A percentile compares a stretch with the other conserved stretches of the same genome.
phyloP scores from a whole-genome alignment of 495 filamentous ascomycete species.

The Penicillium ochrochloron region DNA sequence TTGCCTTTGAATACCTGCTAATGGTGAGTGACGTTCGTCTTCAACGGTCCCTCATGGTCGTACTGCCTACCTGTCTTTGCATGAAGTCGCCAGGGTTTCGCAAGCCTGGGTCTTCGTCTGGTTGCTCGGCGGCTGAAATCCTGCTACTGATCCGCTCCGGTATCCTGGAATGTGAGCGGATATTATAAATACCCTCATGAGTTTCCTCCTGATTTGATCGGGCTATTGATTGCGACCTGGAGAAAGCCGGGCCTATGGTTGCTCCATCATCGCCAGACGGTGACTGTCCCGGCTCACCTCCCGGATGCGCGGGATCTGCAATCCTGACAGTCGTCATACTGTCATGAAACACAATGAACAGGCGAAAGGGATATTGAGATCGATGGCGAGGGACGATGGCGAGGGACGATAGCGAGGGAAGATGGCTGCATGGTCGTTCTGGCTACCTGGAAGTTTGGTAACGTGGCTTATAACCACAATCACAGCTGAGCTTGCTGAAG shows the following conservation, averaged over 20 bases:
- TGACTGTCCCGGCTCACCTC: neutral
- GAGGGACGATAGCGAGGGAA: no score
- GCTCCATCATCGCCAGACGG: neutral
- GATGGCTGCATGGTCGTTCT: no score
- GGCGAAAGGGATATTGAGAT: neutral
- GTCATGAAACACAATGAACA: neutral
- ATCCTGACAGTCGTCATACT: neutral
- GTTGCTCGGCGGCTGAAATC: conserved; percentile 11
- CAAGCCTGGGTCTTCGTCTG: conserved; percentile 27
- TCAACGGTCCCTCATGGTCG: neutral
- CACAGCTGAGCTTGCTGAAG: no score
- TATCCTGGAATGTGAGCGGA: neutral
- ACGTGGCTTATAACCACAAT: no score
- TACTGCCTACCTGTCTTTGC: conserved; percentile 23
- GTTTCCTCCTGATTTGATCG: neutral
- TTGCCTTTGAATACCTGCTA: conserved; percentile 27
- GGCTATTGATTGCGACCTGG: neutral
- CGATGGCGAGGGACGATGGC: no score
- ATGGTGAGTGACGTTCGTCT: conserved; percentile 9
- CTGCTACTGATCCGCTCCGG: conserved; percentile 1
- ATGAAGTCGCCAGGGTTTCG: conserved; percentile 28
- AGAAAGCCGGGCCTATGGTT: neutral
- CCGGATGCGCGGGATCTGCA: neutral
- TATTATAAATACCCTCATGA: conserved; percentile 8
- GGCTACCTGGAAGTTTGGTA: no score